A percentile compares a stretch with the other conserved stretches of the same genome.
phyloP scores from a whole-genome alignment of 2,329 filamentous ascomycete species.

The Alternaria brassicicola region DNA sequence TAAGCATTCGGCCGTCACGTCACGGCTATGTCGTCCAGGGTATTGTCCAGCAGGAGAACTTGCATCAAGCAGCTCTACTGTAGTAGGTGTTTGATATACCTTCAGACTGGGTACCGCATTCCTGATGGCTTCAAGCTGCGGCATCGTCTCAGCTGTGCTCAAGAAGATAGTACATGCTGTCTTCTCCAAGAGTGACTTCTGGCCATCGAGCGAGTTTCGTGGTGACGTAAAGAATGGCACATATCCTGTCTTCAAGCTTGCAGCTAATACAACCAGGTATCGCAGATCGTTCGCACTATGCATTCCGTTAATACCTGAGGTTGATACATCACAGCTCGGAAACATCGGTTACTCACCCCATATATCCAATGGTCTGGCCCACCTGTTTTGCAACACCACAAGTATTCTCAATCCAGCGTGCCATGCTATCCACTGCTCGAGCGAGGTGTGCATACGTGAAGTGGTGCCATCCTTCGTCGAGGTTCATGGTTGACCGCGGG shows the following conservation, averaged over 20 bases:
- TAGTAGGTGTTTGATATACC: not conserved
- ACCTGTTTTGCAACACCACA: not conserved
- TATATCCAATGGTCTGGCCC: constrained; percentile 2
- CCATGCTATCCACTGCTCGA: not conserved
- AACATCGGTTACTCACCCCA: not conserved
- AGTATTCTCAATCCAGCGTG: not conserved
- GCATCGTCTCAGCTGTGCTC: not conserved
- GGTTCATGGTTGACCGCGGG: not conserved
- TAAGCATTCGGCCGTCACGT: not conserved
- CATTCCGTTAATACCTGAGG: not conserved
- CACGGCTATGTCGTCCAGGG: not conserved
- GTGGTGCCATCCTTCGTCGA: not conserved
- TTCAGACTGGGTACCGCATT: not conserved
- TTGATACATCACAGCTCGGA: fast-evolving
- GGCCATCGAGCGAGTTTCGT: not conserved
- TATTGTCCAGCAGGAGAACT: not conserved
- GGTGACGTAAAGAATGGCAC: constrained; percentile 5
- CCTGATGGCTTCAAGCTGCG: not conserved
- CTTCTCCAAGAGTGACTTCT: not conserved
- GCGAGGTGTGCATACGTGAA: not conserved
- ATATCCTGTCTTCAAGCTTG: constrained; percentile 3
- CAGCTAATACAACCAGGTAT: constrained; percentile 2
- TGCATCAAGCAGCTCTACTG: not conserved
- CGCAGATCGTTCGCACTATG: not conserved
- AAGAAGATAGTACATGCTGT: not conserved